Evolutionary conservation across 1,284 basidiomycete genomes (phyloP).

Genomic region (Exobasidium cylindrosporum): DNA sequence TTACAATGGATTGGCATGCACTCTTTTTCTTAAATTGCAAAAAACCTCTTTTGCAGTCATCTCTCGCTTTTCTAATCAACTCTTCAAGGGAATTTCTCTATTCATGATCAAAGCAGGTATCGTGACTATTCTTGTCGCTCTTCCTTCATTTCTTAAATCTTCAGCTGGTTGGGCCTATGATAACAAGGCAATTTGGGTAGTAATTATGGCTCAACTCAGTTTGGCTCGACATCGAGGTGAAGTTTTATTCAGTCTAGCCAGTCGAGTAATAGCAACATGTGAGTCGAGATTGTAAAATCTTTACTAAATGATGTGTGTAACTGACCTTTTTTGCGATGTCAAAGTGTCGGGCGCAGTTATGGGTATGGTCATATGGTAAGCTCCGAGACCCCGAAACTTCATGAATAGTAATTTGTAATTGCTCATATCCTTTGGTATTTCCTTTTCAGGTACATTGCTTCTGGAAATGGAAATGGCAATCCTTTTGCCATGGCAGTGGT

Average conservation of each 20-base stretch:
- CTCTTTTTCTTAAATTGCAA: neutral
- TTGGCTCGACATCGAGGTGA: conserved; percentile 46
- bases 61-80: neutral
- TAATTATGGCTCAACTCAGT: conserved; percentile 52
- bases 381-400: too few species aligned
- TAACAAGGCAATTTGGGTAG: conserved; percentile 47
- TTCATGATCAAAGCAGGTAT: conserved; percentile 77
- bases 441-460: conserved; percentile 59
- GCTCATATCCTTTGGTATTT: too few species aligned
- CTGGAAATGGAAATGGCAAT: conserved; percentile 60
- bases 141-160: conserved; percentile 35
- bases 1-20: neutral
- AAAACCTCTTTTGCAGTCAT: too few species aligned
- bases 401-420: too few species aligned
- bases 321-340: neutral
- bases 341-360: conserved; percentile 59
- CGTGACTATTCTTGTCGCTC: conserved; percentile 60
- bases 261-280: conserved; percentile 37
- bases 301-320: neutral
- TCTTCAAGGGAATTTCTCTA: conserved; percentile 52
- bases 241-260: conserved; percentile 41
- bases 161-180: conserved; percentile 46
- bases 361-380: conserved; percentile 67
- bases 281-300: neutral
- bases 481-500: conserved; percentile 72